Percentiles rank a stretch among this genome's conserved stretches.
Evolutionary conservation across 179 eudicot species (phyloP).

Genomic region (Silene vulgaris): DNA sequence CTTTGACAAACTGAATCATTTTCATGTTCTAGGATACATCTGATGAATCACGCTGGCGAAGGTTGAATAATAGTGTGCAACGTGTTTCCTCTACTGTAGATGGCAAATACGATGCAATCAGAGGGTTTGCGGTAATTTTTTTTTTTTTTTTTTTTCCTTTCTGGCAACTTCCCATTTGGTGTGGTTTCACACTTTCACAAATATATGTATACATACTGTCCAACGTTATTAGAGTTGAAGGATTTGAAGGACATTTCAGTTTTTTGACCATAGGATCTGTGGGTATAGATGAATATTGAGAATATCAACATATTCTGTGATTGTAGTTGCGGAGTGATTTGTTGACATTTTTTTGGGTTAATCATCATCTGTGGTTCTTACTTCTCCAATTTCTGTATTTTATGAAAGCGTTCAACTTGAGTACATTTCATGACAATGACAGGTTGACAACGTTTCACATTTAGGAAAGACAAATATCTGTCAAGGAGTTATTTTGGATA

Average conservation of each 20-base stretch:
- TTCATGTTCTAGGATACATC: slow-evolving; percentile 58
- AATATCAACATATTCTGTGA: neutral
- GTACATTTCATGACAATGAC: slow-evolving; percentile 24
- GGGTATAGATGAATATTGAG: neutral
- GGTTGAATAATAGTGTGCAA: slow-evolving; percentile 63
- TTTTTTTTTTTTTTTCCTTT: slow-evolving; percentile 4
- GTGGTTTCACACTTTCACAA: neutral
- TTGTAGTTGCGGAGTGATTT: neutral
- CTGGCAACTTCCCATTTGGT: neutral
- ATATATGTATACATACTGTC: neutral
- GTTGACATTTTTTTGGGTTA: neutral
- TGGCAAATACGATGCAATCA: slow-evolving; percentile 75
- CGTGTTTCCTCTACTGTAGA: slow-evolving; percentile 77
- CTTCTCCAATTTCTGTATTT: neutral
- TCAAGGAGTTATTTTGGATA: slow-evolving; percentile 27
- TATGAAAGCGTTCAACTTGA: slow-evolving; percentile 4
- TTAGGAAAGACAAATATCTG: slow-evolving; percentile 28
- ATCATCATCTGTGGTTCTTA: neutral
- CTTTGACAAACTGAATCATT: slow-evolving; percentile 14
- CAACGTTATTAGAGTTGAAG: neutral
- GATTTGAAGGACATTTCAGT: slow-evolving; percentile 2
- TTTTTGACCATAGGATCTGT: neutral
- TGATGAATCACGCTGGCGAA: slow-evolving; percentile 77
- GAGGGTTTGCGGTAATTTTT: slow-evolving; percentile 55
- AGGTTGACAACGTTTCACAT: slow-evolving; percentile 64